Conservation (phyloP, 2,329 filamentous ascomycete species). For the Aureobasidium sp. region DNA sequence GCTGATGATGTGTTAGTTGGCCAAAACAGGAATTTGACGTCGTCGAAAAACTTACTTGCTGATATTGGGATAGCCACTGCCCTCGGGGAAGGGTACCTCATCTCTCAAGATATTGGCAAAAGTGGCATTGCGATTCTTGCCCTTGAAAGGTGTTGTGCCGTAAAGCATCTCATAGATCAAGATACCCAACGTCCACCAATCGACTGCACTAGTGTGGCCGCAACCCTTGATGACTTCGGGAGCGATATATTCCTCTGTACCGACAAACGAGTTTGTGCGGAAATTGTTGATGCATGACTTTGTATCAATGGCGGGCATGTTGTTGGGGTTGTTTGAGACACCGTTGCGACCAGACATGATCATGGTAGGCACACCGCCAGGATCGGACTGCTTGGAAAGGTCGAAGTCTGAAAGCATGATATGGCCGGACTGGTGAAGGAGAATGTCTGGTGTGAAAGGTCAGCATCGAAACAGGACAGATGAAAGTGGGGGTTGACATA, state of each 20-base stretch:
- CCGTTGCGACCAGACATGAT: constrained; percentile 81
- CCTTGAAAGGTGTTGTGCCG: constrained; percentile 97
- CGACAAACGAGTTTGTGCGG: constrained; percentile 95
- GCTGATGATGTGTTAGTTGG: constrained; percentile 40
- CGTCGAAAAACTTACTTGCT: constrained; percentile 65
- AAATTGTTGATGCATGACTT: constrained; percentile 98
- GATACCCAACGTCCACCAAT: constrained; percentile 98
- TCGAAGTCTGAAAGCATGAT: constrained; percentile 99
- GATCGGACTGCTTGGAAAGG: constrained; percentile 92
- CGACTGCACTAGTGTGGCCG: constrained; percentile 94
- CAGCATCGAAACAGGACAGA: constrained; percentile 26
- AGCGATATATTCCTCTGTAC: constrained; percentile 97
- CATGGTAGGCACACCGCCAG: constrained; percentile 95
- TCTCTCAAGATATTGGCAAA: constrained; percentile 96
- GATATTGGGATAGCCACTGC: constrained; percentile 72
- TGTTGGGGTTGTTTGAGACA: constrained; percentile 58
- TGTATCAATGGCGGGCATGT: constrained; percentile 93
- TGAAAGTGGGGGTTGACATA: constrained; percentile 43
- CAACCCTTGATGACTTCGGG: constrained; percentile 98
- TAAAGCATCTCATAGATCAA: constrained; percentile 98
- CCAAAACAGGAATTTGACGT: neutral
- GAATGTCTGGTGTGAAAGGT: constrained; percentile 62
- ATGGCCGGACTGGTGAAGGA: constrained; percentile 97
- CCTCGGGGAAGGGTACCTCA: constrained; percentile 92
- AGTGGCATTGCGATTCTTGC: constrained; percentile 95